Base-by-base conservation (phyloP, 2,329 filamentous ascomycete species). In the Neurospora sp. region DNA sequence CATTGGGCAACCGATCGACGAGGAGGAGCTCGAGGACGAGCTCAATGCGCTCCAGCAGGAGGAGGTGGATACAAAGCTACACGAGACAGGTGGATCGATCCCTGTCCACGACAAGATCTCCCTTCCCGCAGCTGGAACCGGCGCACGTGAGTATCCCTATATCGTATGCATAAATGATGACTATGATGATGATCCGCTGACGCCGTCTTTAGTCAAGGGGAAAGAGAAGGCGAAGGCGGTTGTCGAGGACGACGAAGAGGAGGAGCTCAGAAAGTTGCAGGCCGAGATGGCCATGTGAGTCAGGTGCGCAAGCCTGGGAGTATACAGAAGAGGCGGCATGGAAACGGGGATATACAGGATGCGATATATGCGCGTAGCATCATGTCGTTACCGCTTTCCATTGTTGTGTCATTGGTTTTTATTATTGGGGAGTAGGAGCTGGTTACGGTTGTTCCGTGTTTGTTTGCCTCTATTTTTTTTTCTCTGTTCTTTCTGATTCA, bases 171-270 rank as follows among this genome's bases (percentile, higher is more conserved):
- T 19, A 19, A 46, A 19, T 46, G 41, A 46, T 11, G n/a, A 46
- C 8, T 46, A 19, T 46, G 41, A 46, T 8, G 4, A 46, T 46
- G 41, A 46, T 46, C 4, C n/a, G n/a, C 75, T 78, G 73, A 78
- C 73, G 19, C 23, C 66, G 37, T 12, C 10, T 39, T 15, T 71
- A 87, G 83, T 84, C 79, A 84, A 85, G 82, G 80, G 83, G 74
- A 85, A 87, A 74, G 77, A 81, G 19, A 79, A 79, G 17, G 81
- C 82, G 19, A 79, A 79, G 17, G 81, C 82, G 72, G 79, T 81
- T 74, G 89, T 91, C 78, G 93, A 97, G 80, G 94, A 97, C 80
- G 95, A 98, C 85, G 96, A 98, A 79, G 95, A 98, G 81, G 95
- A 91, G 77, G 95, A 98, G 83, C 84, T 98, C 78, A 88, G 91